Evolutionary conservation across 1,139 yeast species (phyloP).

Genomic region (Kurtzmaniella quercitrusa): DNA sequence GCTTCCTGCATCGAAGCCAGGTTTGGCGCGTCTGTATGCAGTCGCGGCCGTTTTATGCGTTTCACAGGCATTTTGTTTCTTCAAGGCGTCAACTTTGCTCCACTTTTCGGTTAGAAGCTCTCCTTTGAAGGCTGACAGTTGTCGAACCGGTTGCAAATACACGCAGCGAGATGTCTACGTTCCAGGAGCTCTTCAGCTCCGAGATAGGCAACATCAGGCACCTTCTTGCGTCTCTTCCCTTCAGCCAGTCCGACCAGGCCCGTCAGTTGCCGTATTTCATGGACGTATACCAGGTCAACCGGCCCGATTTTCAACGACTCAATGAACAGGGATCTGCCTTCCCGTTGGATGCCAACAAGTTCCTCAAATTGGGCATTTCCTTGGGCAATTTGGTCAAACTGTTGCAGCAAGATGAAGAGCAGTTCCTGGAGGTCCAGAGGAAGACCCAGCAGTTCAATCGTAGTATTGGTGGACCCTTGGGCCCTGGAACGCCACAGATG

Average conservation of each 20-base stretch:
- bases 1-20: neutral
- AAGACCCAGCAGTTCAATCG: constrained; percentile 18
- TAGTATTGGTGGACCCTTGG: constrained; percentile 5
- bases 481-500: neutral
- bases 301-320: constrained; percentile 23
- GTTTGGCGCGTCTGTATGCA: neutral
- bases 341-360: constrained; percentile 36
- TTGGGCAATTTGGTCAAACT: constrained; percentile 40
- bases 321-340: constrained; percentile 17
- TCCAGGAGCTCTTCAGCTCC: constrained; percentile 14
- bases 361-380: constrained; percentile 41
- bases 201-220: constrained; percentile 28
- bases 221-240: constrained; percentile 33
- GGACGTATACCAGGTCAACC: constrained; percentile 29
- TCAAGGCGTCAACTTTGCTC: too few species aligned
- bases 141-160: too few species aligned
- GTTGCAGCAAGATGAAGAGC: constrained; percentile 33
- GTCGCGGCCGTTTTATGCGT: neutral
- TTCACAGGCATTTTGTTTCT: too few species aligned
- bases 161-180: constrained; percentile 2
- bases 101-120: too few species aligned
- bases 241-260: constrained; percentile 16
- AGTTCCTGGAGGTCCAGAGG: constrained; percentile 17
- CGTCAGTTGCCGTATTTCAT: constrained; percentile 20
- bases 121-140: too few species aligned